A percentile compares a stretch with the other conserved stretches of the same genome.
Conservation (phyloP, 2,329 filamentous ascomycete genomes). For the Sclerotinia glacialis region DNA sequence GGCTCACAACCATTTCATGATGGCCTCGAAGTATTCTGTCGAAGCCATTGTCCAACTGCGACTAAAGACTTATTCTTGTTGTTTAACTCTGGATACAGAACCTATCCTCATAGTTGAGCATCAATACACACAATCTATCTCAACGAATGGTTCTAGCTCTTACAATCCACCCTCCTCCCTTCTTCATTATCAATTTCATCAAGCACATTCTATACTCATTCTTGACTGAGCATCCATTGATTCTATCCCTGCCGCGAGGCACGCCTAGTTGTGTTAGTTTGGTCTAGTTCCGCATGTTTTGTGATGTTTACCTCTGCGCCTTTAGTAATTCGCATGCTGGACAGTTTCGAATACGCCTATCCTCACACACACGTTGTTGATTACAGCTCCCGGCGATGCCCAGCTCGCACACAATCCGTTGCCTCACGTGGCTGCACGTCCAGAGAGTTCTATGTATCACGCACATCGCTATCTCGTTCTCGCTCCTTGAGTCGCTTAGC, state of each 20-base stretch:
- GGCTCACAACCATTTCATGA: too few relatives aligned
- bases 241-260: neutral
- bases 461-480: neutral
- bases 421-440: neutral
- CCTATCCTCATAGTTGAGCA: neutral
- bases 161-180: neutral
- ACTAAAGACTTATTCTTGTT: neutral
- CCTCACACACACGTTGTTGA: neutral
- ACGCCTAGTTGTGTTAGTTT: neutral
- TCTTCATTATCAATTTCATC: neutral
- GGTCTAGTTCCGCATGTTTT: neutral
- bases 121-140: neutral
- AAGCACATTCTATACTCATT: neutral
- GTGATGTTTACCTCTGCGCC: neutral
- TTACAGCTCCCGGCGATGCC: neutral
- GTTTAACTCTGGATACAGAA: neutral
- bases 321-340: neutral
- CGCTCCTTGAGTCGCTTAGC: neutral
- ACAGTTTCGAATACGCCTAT: neutral
- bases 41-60: too few relatives aligned
- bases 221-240: neutral
- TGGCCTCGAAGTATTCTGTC: too few relatives aligned
- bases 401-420: neutral
- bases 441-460: constrained; percentile 8
- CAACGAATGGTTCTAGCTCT: neutral